Percentiles rank a stretch among this genome's conserved stretches.
Evolutionary conservation across 2,329 filamentous ascomycete species (phyloP).

Genomic region (Monosporascus cannonballus): DNA sequence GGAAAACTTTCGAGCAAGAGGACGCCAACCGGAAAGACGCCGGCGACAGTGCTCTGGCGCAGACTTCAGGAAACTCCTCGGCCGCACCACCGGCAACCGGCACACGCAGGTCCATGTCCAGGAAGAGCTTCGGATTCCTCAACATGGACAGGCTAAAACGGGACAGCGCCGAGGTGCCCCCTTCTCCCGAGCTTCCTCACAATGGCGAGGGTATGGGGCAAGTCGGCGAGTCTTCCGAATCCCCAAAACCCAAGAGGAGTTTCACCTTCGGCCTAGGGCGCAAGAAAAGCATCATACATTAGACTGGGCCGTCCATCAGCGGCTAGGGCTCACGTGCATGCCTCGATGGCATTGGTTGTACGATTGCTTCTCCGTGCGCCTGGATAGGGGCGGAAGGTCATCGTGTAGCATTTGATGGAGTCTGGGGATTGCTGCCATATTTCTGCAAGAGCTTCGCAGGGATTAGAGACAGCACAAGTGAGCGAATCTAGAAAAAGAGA

Average conservation of each 20-base stretch:
- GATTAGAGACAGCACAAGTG: neutral
- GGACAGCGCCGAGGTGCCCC: slow-evolving; percentile 26
- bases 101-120: slow-evolving; percentile 64
- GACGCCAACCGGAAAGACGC: slow-evolving; percentile 52
- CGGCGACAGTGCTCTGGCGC: slow-evolving; percentile 24
- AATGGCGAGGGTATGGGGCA: slow-evolving; percentile 26
- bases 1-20: slow-evolving; percentile 49
- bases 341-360: slow-evolving; percentile 1
- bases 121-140: slow-evolving; percentile 66
- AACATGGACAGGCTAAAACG: slow-evolving; percentile 43
- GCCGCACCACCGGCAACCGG: neutral
- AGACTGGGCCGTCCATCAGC: slow-evolving; percentile 13
- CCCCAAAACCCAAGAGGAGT: slow-evolving; percentile 52
- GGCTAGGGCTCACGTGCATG: slow-evolving; percentile 4
- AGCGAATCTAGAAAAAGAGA: neutral
- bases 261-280: slow-evolving; percentile 62
- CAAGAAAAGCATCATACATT: slow-evolving; percentile 60
- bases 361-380: neutral
- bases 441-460: neutral
- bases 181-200: slow-evolving; percentile 18
- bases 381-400: neutral
- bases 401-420: neutral
- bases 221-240: slow-evolving; percentile 30
- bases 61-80: neutral
- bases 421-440: neutral